These are phyloP conservation scores for Talaromyces sp. DNA, from an alignment of 2,329 filamentous ascomycete genomes.

Conservation along the genomic window DNA sequence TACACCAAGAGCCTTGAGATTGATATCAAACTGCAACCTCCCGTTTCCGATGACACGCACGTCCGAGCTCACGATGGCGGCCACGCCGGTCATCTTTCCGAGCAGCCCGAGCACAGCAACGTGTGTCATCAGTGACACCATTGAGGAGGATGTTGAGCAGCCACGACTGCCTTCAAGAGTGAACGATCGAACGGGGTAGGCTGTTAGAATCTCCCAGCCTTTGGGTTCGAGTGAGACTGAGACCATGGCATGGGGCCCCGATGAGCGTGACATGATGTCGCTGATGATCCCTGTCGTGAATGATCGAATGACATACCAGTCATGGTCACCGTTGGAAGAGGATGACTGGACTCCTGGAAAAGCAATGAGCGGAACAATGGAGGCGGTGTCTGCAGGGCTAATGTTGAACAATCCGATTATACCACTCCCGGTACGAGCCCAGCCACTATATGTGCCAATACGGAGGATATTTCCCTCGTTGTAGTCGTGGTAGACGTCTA, in stretches of 20 bases:
- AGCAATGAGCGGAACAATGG: slow-evolving; percentile 63
- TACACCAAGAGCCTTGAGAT: slow-evolving; percentile 71
- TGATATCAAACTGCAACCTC: slow-evolving; percentile 59
- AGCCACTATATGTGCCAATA: slow-evolving; percentile 71
- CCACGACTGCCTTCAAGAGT: slow-evolving; percentile 23
- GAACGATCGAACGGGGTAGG: slow-evolving; percentile 61
- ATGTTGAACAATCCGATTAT: slow-evolving; percentile 86
- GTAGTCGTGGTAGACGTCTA: slow-evolving; percentile 70
- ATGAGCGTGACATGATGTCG: slow-evolving; percentile 29
- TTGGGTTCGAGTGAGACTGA: slow-evolving; percentile 57
- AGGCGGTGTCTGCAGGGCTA: slow-evolving; percentile 55
- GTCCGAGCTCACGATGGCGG: slow-evolving; percentile 63
- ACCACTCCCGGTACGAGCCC: slow-evolving; percentile 61
- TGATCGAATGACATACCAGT: slow-evolving; percentile 65
- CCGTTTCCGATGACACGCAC: slow-evolving; percentile 56
- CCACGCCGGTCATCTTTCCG: slow-evolving; percentile 84
- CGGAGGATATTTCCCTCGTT: slow-evolving; percentile 69
- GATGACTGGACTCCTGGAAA: slow-evolving; percentile 63
- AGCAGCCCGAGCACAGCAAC: slow-evolving; percentile 72
- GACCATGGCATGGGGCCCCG: slow-evolving; percentile 45
- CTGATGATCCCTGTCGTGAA: slow-evolving; percentile 62
- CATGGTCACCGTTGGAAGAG: slow-evolving; percentile 18
- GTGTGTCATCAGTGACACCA: slow-evolving; percentile 22
- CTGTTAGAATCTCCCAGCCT: slow-evolving; percentile 77
- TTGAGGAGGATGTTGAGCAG: slow-evolving; percentile 16